Percentiles rank a stretch among this genome's conserved stretches.
phyloP scores from a whole-genome alignment of 768 basidiomycete species.

The Panaeolus papilionaceus region DNA sequence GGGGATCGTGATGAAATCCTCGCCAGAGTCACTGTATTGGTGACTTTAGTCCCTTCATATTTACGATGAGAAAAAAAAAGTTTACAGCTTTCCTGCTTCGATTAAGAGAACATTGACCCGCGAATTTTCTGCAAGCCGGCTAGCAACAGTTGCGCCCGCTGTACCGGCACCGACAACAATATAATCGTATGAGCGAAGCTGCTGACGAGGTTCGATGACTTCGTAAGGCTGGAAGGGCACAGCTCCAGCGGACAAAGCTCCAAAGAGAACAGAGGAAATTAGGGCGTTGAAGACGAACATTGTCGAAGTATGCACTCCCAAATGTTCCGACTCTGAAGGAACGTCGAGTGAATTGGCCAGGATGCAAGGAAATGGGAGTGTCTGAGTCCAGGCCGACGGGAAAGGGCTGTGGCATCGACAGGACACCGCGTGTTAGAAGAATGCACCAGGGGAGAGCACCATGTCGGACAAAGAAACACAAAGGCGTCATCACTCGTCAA shows the following conservation, averaged over 20 bases:
- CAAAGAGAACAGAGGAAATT: background rate
- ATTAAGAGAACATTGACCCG: constrained; percentile 36
- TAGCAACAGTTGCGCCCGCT: constrained; percentile 41
- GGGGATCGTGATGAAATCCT: constrained; percentile 12
- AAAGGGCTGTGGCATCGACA: background rate
- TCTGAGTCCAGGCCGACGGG: background rate
- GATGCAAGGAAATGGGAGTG: background rate
- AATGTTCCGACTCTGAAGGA: background rate
- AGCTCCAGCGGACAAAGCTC: background rate
- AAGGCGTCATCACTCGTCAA: background rate
- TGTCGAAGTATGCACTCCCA: background rate
- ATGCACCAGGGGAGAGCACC: background rate
- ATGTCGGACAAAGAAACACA: background rate
- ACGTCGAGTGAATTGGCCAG: background rate
- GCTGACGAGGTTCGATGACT: constrained; percentile 13
- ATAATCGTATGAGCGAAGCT: constrained; percentile 29
- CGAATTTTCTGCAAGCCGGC: constrained; percentile 39
- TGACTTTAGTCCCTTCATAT: background rate
- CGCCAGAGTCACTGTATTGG: background rate
- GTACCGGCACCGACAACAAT: constrained; percentile 40
- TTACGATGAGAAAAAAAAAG: background rate
- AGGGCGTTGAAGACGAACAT: background rate
- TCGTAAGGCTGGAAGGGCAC: constrained; percentile 6
- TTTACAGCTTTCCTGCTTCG: constrained; percentile 37
- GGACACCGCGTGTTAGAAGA: background rate